These are phyloP conservation scores for Fusarium sp. DNA, from an alignment of 2,329 filamentous ascomycete genomes.

Conservation along the genomic window DNA sequence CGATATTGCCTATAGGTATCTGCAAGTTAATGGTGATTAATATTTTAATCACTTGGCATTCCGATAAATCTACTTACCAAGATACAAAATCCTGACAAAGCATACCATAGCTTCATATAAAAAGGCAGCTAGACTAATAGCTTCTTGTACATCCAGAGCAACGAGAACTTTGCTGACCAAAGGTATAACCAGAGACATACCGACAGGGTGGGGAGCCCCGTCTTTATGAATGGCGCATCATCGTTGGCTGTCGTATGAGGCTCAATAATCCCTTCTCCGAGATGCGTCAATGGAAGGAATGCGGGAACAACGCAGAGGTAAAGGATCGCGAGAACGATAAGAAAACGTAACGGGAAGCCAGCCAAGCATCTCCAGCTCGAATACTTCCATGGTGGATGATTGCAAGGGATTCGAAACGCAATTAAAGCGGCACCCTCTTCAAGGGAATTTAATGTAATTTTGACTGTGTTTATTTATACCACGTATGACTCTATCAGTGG, in stretches of 20 bases:
- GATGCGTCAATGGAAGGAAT: background rate
- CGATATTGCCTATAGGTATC: background rate
- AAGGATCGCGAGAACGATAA: background rate
- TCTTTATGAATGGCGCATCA: background rate
- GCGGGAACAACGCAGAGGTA: background rate
- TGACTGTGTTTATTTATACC: too few relatives aligned
- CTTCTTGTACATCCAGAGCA: background rate
- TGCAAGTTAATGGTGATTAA: background rate
- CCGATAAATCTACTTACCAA: background rate
- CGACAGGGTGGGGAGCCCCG: background rate
- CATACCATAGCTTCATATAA: background rate
- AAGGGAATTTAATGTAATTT: too few relatives aligned
- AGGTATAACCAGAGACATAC: background rate
- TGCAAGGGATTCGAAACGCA: background rate
- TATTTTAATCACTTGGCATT: background rate
- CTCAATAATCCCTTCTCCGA: background rate
- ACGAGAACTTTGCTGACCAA: background rate
- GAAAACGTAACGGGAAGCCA: background rate
- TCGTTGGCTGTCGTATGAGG: background rate
- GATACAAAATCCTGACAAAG: background rate
- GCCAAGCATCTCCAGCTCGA: background rate
- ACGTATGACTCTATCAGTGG: too few relatives aligned
- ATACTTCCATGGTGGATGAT: background rate
- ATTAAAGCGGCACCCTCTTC: too few relatives aligned
- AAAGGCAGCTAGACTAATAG: background rate